Evolutionary conservation across 805 yeast genomes (phyloP).

Genomic region (Metschnikowia picachoensis): DNA sequence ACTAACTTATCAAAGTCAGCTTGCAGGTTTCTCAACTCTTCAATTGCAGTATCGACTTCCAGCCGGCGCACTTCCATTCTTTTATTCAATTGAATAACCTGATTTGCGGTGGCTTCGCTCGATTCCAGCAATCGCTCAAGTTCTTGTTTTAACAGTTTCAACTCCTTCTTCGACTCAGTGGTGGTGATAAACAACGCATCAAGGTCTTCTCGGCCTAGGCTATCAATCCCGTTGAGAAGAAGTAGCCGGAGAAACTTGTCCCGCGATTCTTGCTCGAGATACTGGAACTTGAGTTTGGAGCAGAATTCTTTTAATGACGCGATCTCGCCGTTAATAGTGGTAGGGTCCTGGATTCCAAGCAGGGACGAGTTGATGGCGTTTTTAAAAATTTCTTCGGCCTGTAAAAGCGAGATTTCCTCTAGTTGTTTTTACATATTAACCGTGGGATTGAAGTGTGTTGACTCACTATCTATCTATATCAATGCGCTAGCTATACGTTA

Average conservation of each 20-base stretch:
- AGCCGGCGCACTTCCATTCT: slow-evolving; percentile 22
- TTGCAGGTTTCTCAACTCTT: slow-evolving; percentile 22
- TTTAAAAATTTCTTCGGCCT: slow-evolving; percentile 11
- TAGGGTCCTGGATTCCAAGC: slow-evolving; percentile 10
- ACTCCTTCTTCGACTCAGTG: slow-evolving; percentile 22
- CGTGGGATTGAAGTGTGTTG: too few relatives aligned
- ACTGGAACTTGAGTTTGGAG: slow-evolving; percentile 57
- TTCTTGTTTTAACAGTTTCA: slow-evolving; percentile 25
- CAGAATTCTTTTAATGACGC: slow-evolving; percentile 39
- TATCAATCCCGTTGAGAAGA: slow-evolving; percentile 29
- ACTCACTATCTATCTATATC: too few relatives aligned
- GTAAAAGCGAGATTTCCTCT: slow-evolving; percentile 6
- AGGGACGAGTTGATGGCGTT: slow-evolving; percentile 7
- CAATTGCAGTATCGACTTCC: slow-evolving; percentile 25
- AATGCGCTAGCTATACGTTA: too few relatives aligned
- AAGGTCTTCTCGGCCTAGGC: slow-evolving; percentile 32
- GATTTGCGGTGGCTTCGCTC: slow-evolving; percentile 27
- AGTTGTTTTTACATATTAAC: not conserved
- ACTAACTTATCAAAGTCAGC: slow-evolving; percentile 11
- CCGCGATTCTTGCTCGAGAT: slow-evolving; percentile 68
- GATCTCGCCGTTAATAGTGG: slow-evolving; percentile 26
- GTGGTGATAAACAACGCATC: slow-evolving; percentile 21
- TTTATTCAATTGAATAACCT: slow-evolving; percentile 23
- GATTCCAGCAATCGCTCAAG: slow-evolving; percentile 26
- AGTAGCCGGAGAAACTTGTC: slow-evolving; percentile 59